Evolutionary conservation across 148 eudicot species (phyloP).

Genomic region (Talinum fruticosum): DNA sequence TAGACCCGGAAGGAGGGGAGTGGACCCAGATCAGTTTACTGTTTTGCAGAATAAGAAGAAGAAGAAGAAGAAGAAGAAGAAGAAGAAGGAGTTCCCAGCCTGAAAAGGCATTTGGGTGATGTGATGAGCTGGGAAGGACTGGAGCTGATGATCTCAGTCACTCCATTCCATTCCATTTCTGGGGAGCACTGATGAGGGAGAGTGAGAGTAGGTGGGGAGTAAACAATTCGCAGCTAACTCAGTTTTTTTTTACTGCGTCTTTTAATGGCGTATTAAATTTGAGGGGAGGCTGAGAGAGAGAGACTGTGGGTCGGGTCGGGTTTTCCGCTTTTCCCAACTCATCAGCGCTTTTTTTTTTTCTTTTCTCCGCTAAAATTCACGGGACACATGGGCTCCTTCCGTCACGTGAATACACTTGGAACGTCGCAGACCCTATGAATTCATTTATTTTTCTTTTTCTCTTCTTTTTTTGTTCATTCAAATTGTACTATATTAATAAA

Average conservation of each 20-base stretch:
- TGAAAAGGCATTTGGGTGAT: background rate
- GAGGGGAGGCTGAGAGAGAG: background rate
- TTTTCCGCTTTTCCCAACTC: conserved; percentile 17
- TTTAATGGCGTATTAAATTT: background rate
- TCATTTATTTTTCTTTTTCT: background rate
- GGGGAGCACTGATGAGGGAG: background rate
- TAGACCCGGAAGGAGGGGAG: background rate
- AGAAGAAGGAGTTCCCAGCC: background rate
- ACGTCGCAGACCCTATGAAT: conserved; percentile 15
- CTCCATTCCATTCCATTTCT: no score
- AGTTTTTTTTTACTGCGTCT: background rate
- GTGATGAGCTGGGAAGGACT: background rate
- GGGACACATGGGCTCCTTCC: conserved; percentile 21
- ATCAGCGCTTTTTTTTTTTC: conserved; percentile 17
- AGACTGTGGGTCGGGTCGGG: background rate
- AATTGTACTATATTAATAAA: no score
- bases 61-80: background rate
- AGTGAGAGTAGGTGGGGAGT: conserved; percentile 8
- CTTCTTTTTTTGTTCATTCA: background rate
- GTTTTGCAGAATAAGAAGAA: background rate
- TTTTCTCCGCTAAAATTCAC: conserved; percentile 14
- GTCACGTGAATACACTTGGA: conserved; percentile 28
- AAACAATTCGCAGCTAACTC: conserved; percentile 19
- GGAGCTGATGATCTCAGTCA: background rate
- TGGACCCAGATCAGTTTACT: background rate